Percentiles rank a stretch among this genome's conserved stretches.
These are phyloP conservation scores for Neonectria sp. DNA, from an alignment of 2,329 filamentous ascomycete species.

Conservation along the genomic window DNA sequence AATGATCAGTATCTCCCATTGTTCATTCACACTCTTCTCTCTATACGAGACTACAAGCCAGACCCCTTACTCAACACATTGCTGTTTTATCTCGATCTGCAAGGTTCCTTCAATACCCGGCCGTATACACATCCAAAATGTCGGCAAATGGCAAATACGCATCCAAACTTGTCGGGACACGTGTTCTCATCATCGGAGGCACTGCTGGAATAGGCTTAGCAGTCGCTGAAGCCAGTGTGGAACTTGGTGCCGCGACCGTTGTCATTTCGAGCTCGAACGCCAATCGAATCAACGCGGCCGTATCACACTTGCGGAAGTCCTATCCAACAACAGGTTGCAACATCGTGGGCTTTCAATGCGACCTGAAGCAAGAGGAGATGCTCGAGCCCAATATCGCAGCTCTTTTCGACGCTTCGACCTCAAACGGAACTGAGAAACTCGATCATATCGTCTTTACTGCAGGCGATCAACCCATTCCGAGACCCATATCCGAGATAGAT, in stretches of 20 bases:
- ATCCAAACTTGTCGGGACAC: neutral
- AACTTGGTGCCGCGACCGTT: neutral
- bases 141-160: neutral
- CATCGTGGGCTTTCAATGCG: neutral
- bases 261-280: neutral
- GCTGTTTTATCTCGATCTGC: too few species aligned
- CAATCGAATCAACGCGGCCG: conserved; percentile 1
- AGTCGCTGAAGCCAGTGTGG: neutral
- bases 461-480: conserved; percentile 6
- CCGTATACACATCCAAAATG: too few species aligned
- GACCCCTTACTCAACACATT: too few species aligned
- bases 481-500: conserved; percentile 3
- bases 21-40: too few species aligned
- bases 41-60: too few species aligned
- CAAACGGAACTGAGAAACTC: conserved; percentile 9
- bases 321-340: neutral
- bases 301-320: neutral
- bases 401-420: conserved; percentile 3
- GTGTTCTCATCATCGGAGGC: neutral
- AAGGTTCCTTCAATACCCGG: too few species aligned
- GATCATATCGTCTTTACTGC: conserved; percentile 10
- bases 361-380: neutral
- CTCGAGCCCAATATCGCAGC: neutral
- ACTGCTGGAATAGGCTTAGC: neutral
- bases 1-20: too few species aligned